Base-by-base conservation (phyloP, 2,329 filamentous ascomycete species). In the Zopfia rhizophila region DNA sequence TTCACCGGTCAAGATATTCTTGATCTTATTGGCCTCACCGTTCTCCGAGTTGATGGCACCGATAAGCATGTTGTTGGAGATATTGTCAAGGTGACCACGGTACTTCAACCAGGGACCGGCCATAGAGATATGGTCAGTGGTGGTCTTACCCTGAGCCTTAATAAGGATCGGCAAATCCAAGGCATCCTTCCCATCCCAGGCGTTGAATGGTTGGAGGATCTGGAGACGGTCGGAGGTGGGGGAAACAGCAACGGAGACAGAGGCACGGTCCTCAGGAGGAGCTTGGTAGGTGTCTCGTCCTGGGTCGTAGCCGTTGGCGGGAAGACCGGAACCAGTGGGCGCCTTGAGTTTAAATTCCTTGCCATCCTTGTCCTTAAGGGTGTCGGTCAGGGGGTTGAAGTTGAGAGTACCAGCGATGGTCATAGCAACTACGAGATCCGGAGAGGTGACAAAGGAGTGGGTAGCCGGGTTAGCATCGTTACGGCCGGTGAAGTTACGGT, bases 51-150 rank as follows among this genome's bases (percentile, higher is more conserved):
- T 99, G 79, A 91, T 90, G 68, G 94, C 94, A 80, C 93, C 93
- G 65, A 97, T 97, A 75, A 97, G 79, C 91, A 97, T 96, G 85
- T 97, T 97, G 87, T 97, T 97, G 72, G 92, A 97, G 80, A 97
- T 97, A 85, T 97, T 97, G 85, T 97, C 93, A 68, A 97, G 83
- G 74, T 97, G 93, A 55, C 93, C 93, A 84, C 93, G 91, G 85
- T 97, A 97, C 84, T 97, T 97, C 75, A 97, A 82, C 92, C 92
- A 96, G 53, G 92, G 91, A 60, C 92, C 91, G 61, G 91, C 92
- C 90, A 96, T 95, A 53, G 91, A 96, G 78, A 96, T 96, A 80
- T 96, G 91, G 72, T 96, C 92, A 56, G 92, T 96, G 57, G 92
- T 97, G 58, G 91, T 96, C 86, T 97, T 97, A 76, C 93, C 93